Conservation (phyloP, 2,329 filamentous ascomycete species). For the Dendrostoma leiphaemia region DNA sequence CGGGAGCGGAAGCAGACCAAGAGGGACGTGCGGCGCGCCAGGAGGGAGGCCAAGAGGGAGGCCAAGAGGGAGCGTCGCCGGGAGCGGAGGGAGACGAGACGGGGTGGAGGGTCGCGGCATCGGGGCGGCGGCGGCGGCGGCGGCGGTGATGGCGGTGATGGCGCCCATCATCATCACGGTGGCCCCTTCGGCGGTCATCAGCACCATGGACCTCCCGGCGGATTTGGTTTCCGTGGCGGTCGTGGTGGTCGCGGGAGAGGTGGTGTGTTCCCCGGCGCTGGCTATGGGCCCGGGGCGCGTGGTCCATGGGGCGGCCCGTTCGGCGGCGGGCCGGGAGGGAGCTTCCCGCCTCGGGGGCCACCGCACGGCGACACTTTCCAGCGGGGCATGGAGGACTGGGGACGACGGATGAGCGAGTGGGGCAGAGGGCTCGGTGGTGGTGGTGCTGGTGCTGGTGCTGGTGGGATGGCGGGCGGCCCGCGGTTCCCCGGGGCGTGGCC, state of each 20-base stretch:
- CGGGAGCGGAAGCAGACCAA: slow-evolving; percentile 30
- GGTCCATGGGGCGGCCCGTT: neutral
- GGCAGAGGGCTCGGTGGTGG: neutral
- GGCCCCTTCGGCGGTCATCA: neutral
- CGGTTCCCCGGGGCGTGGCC: slow-evolving; percentile 34
- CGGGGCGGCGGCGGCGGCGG: neutral
- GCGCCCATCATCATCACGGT: neutral
- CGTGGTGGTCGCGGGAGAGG: slow-evolving; percentile 4
- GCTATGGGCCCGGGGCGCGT: slow-evolving; percentile 6
- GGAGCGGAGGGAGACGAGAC: slow-evolving; percentile 21
- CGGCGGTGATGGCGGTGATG: neutral
- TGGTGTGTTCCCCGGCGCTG: slow-evolving; percentile 9
- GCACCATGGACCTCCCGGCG: neutral
- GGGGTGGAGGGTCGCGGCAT: neutral
- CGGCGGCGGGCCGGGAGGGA: neutral
- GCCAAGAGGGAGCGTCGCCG: slow-evolving; percentile 22
- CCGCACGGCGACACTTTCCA: neutral
- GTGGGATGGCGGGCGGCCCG: neutral
- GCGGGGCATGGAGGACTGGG: slow-evolving; percentile 11
- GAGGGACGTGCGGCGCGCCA: slow-evolving; percentile 29
- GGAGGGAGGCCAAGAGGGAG: slow-evolving; percentile 30
- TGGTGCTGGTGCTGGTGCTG: too few species aligned
- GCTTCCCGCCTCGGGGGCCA: neutral
- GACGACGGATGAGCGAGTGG: slow-evolving; percentile 7
- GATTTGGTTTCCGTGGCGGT: slow-evolving; percentile 3